Evolutionary conservation across 345 rosid genomes (phyloP).

Genomic region (Pelargonium nanum): DNA sequence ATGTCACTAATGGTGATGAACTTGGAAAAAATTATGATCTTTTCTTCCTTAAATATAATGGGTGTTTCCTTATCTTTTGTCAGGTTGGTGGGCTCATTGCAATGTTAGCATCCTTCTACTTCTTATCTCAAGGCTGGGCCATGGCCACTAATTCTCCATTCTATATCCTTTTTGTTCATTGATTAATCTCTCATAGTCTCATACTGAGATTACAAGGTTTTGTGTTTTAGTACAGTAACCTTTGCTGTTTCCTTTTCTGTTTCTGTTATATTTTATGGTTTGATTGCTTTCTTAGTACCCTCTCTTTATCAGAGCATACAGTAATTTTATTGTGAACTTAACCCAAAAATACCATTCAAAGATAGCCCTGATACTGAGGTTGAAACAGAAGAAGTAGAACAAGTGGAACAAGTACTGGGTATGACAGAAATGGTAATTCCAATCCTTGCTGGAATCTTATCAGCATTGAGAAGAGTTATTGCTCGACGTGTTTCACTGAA

Average conservation of each 20-base stretch:
- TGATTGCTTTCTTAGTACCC: background rate
- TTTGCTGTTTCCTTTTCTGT: background rate
- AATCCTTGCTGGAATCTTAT: constrained; percentile 85
- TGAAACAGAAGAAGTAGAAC: constrained; percentile 28
- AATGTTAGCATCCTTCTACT: constrained; percentile 73
- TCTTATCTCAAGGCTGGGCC: constrained; percentile 97
- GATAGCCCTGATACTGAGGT: constrained; percentile 32
- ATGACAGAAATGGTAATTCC: constrained; percentile 71
- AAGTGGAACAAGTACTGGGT: constrained; percentile 28
- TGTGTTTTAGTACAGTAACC: background rate
- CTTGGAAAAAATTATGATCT: background rate
- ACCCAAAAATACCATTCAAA: constrained; percentile 51
- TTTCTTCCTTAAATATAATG: constrained; percentile 9
- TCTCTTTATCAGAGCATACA: constrained; percentile 8
- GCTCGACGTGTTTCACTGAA: constrained; percentile 90
- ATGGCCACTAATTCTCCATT: constrained; percentile 72
- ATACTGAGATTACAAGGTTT: constrained; percentile 4
- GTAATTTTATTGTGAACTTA: constrained; percentile 37
- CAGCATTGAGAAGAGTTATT: constrained; percentile 87
- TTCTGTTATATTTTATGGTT: background rate
- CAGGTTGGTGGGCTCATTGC: constrained; percentile 93
- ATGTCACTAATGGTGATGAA: background rate
- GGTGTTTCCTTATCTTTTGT: constrained; percentile 13
- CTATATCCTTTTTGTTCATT: constrained; percentile 53
- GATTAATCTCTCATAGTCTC: background rate